phyloP scores from a whole-genome alignment of 306 rosid genomes.

The Crataegus laevigata region DNA sequence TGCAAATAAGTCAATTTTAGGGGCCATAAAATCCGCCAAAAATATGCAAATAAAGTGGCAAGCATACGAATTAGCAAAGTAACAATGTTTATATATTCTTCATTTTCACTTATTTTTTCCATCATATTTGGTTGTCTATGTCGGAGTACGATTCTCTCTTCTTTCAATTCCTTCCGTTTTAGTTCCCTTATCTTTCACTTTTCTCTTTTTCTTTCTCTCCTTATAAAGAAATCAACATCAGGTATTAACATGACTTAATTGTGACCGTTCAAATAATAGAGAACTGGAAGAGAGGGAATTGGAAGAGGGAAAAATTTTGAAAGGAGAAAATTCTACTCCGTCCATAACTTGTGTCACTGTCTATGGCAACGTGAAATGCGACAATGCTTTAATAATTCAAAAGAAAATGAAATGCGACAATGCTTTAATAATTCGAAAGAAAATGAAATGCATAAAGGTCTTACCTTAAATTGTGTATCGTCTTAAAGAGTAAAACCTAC shows the following conservation, averaged over 20 bases:
- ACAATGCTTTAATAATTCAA: constrained; percentile 8
- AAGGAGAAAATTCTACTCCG: no score
- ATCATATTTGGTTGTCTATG: background rate
- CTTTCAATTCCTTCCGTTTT: no score
- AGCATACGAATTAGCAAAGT: background rate
- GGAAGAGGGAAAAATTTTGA: no score
- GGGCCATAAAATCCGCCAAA: background rate
- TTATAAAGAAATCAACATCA: no score
- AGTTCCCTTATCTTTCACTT: no score
- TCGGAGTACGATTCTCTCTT: no score
- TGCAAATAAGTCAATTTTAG: background rate
- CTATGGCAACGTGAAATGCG: constrained; percentile 11
- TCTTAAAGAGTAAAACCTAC: constrained; percentile 18
- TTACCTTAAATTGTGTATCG: constrained; percentile 14
- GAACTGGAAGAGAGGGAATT: no score
- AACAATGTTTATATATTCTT: background rate
- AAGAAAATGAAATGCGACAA: background rate
- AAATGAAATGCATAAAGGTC: constrained; percentile 4
- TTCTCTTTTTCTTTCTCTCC: no score
- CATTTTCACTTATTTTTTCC: background rate
- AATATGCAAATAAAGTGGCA: background rate
- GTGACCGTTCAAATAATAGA: no score
- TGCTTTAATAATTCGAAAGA: background rate
- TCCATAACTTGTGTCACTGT: background rate
- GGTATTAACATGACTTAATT: no score